phyloP scores from a whole-genome alignment of 192 early-diverging fungal genomes.

The Coemansia sp. region DNA sequence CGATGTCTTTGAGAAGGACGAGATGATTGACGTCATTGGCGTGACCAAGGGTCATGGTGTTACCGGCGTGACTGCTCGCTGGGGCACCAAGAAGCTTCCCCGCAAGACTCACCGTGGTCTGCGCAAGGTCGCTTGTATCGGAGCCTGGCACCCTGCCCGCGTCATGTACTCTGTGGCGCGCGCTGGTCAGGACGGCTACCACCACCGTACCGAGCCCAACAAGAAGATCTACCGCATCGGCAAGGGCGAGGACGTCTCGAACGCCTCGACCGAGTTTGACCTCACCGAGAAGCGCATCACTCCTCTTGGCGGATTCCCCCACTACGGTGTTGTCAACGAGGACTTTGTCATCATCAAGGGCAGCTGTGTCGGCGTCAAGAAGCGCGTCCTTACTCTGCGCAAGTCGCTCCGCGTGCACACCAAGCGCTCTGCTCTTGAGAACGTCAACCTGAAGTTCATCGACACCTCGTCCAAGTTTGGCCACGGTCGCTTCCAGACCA shows the following conservation, averaged over 20 bases:
- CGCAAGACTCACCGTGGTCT: slow-evolving; percentile 99
- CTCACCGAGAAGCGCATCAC: slow-evolving; percentile 94
- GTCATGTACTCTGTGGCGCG: slow-evolving; percentile 99
- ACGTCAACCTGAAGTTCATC: slow-evolving; percentile 97
- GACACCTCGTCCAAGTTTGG: slow-evolving; percentile 99
- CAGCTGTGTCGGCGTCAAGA: slow-evolving; percentile 92
- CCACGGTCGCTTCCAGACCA: slow-evolving; percentile 99
- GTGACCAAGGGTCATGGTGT: slow-evolving; percentile 99
- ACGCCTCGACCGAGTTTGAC: slow-evolving; percentile 95
- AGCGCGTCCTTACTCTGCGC: slow-evolving; percentile 95
- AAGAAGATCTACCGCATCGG: slow-evolving; percentile 99
- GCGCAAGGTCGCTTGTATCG: slow-evolving; percentile 99
- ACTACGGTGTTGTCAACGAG: slow-evolving; percentile 97
- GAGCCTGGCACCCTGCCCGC: slow-evolving; percentile 94
- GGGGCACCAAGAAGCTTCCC: slow-evolving; percentile 99
- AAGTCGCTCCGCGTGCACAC: slow-evolving; percentile 97
- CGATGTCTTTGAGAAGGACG: slow-evolving; percentile 96
- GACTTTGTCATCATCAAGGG: slow-evolving; percentile 99
- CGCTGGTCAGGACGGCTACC: slow-evolving; percentile 99
- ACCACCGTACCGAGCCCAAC: slow-evolving; percentile 99
- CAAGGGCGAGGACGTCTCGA: slow-evolving; percentile 76
- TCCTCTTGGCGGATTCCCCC: slow-evolving; percentile 98
- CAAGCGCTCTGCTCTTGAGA: slow-evolving; percentile 94
- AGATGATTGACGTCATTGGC: slow-evolving; percentile 98
- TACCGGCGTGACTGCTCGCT: slow-evolving; percentile 98